Base-by-base conservation (phyloP, 2,329 filamentous ascomycete genomes). In the Leptographium radiaticola region DNA sequence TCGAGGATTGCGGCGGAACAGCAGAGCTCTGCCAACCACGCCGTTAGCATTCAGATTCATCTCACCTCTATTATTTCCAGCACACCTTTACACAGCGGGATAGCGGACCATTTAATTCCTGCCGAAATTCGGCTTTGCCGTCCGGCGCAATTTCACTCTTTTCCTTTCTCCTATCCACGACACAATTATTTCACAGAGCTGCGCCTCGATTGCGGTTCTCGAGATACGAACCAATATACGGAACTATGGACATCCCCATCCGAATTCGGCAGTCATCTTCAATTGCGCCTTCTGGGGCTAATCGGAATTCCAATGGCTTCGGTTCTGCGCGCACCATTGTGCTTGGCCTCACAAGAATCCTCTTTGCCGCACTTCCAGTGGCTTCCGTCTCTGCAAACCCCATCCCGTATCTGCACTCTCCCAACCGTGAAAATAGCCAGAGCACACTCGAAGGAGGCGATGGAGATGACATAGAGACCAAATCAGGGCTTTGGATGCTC, bases 401-500 rank as follows among this genome's bases (percentile, higher is more conserved):
- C 2, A 54, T 77, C 42, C 58, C 61, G 13, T 55, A 59, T 38
- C 57, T 60, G 38, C 65, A 63, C 25, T 36, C 34, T 13, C 8
- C 8, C 34, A 36, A 13, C 6, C 6, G 8, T 13, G n/a, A 25
- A 18, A n/a, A 10, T 11, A 20, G 25, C n/a, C 6, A 39, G 7
- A 34, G 10, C 36, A 45, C 46, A 18, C 44, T 50, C 2, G 51
- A 45, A 18, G 70, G 71, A 47, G 58, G 65, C 16, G 66, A 67
- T 55, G 68, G 75, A 47, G 67, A 74, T 53, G 72, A 70, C 39
- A 73, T 75, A 57, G 73, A 81, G 53, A 67, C 71, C 9, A 71
- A 76, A 30, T 83, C 85, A 57, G 77, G 82, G 9, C 71, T 95
- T 60, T 95, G 87, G 86, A 73, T 91, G 47, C 89, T 96, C 64